Base-by-base conservation (phyloP, 345 rosid species). In the Schrenkiella parvula region DNA sequence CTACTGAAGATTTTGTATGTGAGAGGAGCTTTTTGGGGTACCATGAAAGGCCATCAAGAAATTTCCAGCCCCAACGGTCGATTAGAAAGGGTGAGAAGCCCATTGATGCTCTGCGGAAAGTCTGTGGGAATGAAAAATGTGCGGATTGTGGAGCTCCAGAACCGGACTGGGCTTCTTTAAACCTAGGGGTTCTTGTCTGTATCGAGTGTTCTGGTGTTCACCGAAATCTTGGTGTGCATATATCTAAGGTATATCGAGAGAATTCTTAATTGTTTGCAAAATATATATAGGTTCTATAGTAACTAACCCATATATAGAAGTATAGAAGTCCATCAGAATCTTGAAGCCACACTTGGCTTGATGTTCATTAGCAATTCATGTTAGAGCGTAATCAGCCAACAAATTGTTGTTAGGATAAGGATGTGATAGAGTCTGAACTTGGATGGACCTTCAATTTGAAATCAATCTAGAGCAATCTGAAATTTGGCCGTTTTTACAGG, bases 101-200 rank as follows among this genome's bases (percentile, higher is more conserved):
- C 77, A 88, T 92, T 72, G 96, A 87, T 67, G 83, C 86, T 71
- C 68, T 92, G 66, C 84, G 80, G 31, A 84, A 83, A 80, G 99
- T 92, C 6, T 77, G 83, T 72, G 99, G 99, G 61, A 95, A 95
- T 78, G 98, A 92, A 67, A 92, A 80, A 76, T 92, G 98, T 84
- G 99, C 99, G 28, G 99, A 95, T 84, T 95, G 99, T 87, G 91
- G 99, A 69, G 86, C 95, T 72, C 87, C 87, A 64, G 99, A 95
- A 80, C 99, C 98, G 50, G 97, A 95, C 80, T 95, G 99, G 99
- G 98, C 99, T n/a, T 95, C 99, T 65, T 79, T 95, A 76, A 92
- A 95, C 74, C 84, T 92, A 2, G 98, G 98, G 18, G 88, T 95
- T 82, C 99, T 92, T 78, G 87, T 95, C 83, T 95, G 99, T 84